A percentile compares a stretch with the other conserved stretches of the same genome.
These are phyloP conservation scores for Bocquillonia castaneifolia DNA, from an alignment of 441 rosid species.

Conservation along the genomic window DNA sequence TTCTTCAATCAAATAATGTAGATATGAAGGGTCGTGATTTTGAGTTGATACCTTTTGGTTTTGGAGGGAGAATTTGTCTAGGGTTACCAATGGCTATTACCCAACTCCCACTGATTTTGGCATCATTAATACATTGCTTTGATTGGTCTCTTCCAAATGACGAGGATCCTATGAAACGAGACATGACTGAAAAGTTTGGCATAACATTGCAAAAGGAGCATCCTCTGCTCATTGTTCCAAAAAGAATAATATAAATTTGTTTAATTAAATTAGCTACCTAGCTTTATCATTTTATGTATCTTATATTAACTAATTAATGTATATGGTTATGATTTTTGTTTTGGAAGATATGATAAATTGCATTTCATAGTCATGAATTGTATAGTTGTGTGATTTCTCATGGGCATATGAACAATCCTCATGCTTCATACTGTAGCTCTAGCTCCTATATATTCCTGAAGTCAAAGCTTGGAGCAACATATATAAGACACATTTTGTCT, in stretches of 20 bases:
- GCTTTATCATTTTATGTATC: too few relatives aligned
- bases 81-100: background rate
- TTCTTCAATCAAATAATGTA: background rate
- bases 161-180: background rate
- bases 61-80: background rate
- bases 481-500: too few relatives aligned
- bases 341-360: too few relatives aligned
- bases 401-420: too few relatives aligned
- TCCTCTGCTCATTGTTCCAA: background rate
- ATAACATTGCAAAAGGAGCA: background rate
- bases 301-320: too few relatives aligned
- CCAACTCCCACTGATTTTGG: background rate
- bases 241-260: background rate
- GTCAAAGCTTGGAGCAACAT: too few relatives aligned
- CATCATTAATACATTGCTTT: background rate
- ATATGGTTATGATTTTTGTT: too few relatives aligned
- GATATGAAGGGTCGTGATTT: background rate
- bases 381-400: too few relatives aligned
- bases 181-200: background rate
- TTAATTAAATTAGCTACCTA: too few relatives aligned
- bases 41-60: background rate
- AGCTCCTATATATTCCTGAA: too few relatives aligned
- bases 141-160: background rate
- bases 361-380: too few relatives aligned
- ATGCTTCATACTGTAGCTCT: too few relatives aligned